Conservation (phyloP, 2,329 filamentous ascomycete genomes). For the Delphinella strobiligena region DNA sequence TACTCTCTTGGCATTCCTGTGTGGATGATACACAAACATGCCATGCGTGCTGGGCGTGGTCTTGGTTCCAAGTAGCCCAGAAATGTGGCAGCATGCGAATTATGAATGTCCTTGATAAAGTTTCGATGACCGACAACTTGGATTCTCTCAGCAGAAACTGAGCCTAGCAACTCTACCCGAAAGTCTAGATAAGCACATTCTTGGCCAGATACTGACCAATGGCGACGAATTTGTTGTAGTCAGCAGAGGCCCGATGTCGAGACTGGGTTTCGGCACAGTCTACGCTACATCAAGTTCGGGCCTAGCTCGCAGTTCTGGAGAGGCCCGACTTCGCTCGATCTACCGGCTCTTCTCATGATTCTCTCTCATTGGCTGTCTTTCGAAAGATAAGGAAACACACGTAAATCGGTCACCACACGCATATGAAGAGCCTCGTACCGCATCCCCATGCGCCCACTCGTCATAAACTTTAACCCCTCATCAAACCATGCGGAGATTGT, state of each 20-base stretch:
- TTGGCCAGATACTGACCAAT: no score
- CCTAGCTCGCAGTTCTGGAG: neutral
- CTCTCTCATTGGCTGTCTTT: neutral
- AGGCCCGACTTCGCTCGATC: neutral
- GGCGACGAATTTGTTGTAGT: neutral
- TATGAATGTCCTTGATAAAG: no score
- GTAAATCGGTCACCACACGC: no score
- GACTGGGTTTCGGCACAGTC: neutral
- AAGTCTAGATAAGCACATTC: neutral
- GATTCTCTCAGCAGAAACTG: no score
- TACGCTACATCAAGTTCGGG: neutral
- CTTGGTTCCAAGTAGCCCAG: no score
- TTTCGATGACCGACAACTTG: no score
- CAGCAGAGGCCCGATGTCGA: neutral
- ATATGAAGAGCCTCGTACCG: no score
- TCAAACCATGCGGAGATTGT: neutral
- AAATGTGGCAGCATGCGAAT: no score
- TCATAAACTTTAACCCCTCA: neutral
- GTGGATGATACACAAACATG: no score
- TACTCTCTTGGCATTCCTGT: no score
- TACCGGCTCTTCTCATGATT: neutral
- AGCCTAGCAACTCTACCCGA: neutral
- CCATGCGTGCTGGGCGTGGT: no score
- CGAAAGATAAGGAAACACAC: neutral
- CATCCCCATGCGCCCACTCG: neutral